Conservation (phyloP, 306 rosid species). For the Astragalus membranaceus region DNA sequence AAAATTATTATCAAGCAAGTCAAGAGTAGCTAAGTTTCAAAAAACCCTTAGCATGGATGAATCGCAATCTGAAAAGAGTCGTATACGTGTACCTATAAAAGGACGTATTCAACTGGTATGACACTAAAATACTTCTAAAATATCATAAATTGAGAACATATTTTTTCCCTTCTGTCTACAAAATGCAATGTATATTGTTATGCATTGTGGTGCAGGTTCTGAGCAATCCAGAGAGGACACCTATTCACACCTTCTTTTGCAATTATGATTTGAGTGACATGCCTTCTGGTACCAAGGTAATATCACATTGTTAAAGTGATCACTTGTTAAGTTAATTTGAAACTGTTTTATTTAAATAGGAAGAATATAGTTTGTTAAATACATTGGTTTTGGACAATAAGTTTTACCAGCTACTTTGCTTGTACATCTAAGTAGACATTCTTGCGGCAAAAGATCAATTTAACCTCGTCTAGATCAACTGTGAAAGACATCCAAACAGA, state of each 20-base stretch:
- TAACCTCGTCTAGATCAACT: slow-evolving; percentile 35
- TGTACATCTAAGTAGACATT: slow-evolving; percentile 51
- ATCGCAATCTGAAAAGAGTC: slow-evolving; percentile 43
- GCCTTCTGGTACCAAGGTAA: slow-evolving; percentile 90
- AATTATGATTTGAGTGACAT: slow-evolving; percentile 81
- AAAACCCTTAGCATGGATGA: slow-evolving; percentile 55
- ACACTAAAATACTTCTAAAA: slow-evolving; percentile 4
- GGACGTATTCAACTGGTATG: slow-evolving; percentile 75
- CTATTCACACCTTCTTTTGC: slow-evolving; percentile 82
- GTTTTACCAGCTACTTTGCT: slow-evolving; percentile 8
- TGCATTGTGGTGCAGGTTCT: slow-evolving; percentile 50
- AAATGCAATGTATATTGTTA: no score
- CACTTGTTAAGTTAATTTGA: slow-evolving; percentile 1
- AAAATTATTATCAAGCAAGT: slow-evolving; percentile 37
- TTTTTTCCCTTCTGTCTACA: neutral
- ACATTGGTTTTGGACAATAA: neutral
- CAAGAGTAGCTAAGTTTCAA: slow-evolving; percentile 49
- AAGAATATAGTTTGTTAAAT: neutral
- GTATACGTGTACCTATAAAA: slow-evolving; percentile 64
- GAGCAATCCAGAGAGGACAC: slow-evolving; percentile 92
- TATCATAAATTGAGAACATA: neutral
- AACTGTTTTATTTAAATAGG: neutral
- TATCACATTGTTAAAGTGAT: neutral
- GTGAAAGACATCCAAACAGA: slow-evolving; percentile 31
- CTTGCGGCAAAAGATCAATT: slow-evolving; percentile 74